Conservation (phyloP, 345 rosid genomes). For the Citrus glauca region DNA sequence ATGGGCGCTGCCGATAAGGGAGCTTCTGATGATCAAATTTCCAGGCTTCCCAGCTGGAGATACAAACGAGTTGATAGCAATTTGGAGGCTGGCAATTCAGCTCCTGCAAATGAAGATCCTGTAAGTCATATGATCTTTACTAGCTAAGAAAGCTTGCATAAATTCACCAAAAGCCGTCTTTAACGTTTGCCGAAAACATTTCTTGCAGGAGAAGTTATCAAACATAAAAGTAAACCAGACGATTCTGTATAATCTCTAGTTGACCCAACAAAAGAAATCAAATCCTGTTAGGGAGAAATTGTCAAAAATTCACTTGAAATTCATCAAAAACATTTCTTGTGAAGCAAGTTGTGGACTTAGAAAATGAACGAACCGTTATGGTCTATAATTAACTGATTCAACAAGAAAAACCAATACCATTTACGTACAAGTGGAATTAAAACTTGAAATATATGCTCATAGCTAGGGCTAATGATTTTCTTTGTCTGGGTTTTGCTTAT, state of each 20-base stretch:
- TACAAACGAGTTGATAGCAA: constrained; percentile 46
- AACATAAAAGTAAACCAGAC: neutral
- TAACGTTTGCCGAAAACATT: neutral
- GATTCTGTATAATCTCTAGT: too few relatives aligned
- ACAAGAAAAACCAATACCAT: too few relatives aligned
- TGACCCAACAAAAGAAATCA: neutral
- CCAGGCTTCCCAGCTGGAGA: constrained; percentile 74
- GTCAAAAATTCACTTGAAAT: neutral
- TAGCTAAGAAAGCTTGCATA: neutral
- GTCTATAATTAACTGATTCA: neutral
- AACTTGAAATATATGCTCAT: neutral
- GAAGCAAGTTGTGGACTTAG: neutral
- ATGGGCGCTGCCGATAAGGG: constrained; percentile 70
- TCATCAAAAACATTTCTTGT: neutral
- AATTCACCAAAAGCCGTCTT: too few relatives aligned
- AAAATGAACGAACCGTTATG: neutral
- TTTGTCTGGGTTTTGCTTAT: too few relatives aligned
- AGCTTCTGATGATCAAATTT: constrained; percentile 93
- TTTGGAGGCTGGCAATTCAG: constrained; percentile 28
- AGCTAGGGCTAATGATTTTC: neutral
- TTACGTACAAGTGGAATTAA: too few relatives aligned
- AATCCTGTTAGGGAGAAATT: neutral
- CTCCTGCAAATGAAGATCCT: constrained; percentile 39
- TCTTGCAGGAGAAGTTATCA: neutral
- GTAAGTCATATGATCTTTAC: constrained; percentile 26